Evolutionary conservation across 495 filamentous ascomycete genomes (phyloP).

Genomic region (Copromyces sp.): DNA sequence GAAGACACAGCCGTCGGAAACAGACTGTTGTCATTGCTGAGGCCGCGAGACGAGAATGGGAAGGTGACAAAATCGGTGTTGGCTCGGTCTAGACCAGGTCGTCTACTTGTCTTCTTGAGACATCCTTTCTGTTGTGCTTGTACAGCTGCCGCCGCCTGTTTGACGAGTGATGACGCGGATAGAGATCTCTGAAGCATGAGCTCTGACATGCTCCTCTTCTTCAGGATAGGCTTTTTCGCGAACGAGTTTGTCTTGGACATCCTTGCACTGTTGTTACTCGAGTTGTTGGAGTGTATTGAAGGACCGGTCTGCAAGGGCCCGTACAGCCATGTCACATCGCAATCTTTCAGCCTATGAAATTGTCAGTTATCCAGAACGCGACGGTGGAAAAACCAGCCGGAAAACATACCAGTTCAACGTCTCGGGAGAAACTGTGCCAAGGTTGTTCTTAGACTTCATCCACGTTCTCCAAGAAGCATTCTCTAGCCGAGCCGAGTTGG

Average conservation of each 20-base stretch:
- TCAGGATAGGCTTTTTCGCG: slow-evolving; percentile 83
- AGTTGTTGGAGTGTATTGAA: slow-evolving; percentile 41
- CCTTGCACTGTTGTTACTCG: slow-evolving; percentile 35
- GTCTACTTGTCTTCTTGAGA: slow-evolving; percentile 29
- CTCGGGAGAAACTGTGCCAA: slow-evolving; percentile 81
- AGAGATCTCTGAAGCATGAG: slow-evolving; percentile 86
- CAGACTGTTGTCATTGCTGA: slow-evolving; percentile 47
- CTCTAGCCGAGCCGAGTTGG: slow-evolving; percentile 72
- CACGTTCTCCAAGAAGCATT: slow-evolving; percentile 99
- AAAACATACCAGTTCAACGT: slow-evolving; percentile 73
- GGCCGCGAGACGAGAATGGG: slow-evolving; percentile 44
- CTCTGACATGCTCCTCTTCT: slow-evolving; percentile 94
- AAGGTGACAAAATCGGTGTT: slow-evolving; percentile 58
- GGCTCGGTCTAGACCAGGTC: slow-evolving; percentile 41
- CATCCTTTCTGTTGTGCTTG: slow-evolving; percentile 73
- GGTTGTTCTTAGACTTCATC: slow-evolving; percentile 77
- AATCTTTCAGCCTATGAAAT: slow-evolving; percentile 76
- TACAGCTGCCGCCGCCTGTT: slow-evolving; percentile 86
- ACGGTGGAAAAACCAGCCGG: background rate
- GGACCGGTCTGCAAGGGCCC: slow-evolving; percentile 72
- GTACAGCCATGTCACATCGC: slow-evolving; percentile 96
- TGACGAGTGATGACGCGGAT: slow-evolving; percentile 81
- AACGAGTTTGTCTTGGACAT: slow-evolving; percentile 78
- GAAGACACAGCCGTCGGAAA: slow-evolving; percentile 51
- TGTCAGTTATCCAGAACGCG: slow-evolving; percentile 4